Evolutionary conservation across 805 yeast genomes (phyloP).

Genomic region (Starmerella floris): DNA sequence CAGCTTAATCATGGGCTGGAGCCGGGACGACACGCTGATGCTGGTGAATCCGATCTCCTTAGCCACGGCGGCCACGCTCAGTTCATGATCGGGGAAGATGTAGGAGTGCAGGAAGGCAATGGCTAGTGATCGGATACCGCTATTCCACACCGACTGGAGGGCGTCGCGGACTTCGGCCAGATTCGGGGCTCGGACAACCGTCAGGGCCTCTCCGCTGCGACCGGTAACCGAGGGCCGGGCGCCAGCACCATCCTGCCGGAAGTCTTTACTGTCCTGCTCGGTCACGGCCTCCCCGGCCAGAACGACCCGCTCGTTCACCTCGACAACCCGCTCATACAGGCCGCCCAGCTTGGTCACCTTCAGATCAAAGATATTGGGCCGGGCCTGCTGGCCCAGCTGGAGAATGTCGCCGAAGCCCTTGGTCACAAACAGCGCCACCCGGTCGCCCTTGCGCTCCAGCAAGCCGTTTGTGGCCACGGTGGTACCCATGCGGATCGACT

Average conservation of each 20-base stretch:
- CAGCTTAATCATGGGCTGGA: constrained; percentile 68
- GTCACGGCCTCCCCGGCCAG: constrained; percentile 65
- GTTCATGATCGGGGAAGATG: constrained; percentile 60
- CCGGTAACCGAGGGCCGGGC: constrained; percentile 35
- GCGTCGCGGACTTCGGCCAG: constrained; percentile 31
- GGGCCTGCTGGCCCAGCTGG: constrained; percentile 75
- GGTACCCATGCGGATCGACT: constrained; percentile 75
- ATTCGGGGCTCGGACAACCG: constrained; percentile 43
- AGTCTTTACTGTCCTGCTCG: not conserved
- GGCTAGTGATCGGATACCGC: constrained; percentile 58
- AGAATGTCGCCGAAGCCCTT: constrained; percentile 78
- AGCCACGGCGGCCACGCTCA: constrained; percentile 46
- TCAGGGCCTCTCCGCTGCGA: constrained; percentile 52
- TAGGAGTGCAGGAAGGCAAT: constrained; percentile 62
- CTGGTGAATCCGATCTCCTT: constrained; percentile 51
- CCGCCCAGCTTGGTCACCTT: constrained; percentile 58
- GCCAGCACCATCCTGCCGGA: constrained; percentile 15
- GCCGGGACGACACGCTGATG: constrained; percentile 51
- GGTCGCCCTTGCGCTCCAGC: constrained; percentile 81
- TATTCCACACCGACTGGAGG: constrained; percentile 35
- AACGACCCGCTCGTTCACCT: constrained; percentile 82
- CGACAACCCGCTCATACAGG: constrained; percentile 62
- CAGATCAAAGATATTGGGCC: constrained; percentile 81
- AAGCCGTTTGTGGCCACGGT: constrained; percentile 94
- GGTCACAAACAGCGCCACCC: constrained; percentile 74